Evolutionary conservation across 768 basidiomycete genomes (phyloP).

Genomic region (Lentinula detonsa): DNA sequence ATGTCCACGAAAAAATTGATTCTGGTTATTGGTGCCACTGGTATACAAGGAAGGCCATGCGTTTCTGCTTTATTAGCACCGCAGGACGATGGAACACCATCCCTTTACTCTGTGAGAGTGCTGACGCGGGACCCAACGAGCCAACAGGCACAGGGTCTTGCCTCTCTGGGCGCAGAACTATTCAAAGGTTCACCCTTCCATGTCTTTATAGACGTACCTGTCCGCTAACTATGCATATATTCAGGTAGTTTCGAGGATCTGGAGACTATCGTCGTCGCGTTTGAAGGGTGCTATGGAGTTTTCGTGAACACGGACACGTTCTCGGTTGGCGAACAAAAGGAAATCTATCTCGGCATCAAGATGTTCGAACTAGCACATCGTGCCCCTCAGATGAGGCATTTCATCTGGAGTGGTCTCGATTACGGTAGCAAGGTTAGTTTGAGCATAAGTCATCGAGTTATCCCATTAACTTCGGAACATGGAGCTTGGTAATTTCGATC

Average conservation of each 20-base stretch:
- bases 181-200: not conserved
- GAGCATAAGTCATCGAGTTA: not conserved
- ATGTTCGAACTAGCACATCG: conserved; percentile 5
- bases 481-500: conserved; percentile 2
- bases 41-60: conserved; percentile 36
- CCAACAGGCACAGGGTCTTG: conserved; percentile 26
- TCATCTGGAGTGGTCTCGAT: conserved; percentile 7
- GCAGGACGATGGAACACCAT: conserved; percentile 27
- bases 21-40: conserved; percentile 40
- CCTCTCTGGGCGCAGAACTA: conserved; percentile 25
- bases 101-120: conserved; percentile 36
- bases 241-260: conserved; percentile 30
- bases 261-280: conserved; percentile 19
- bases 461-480: not conserved
- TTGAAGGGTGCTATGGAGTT: conserved; percentile 25
- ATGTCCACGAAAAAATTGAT: conserved; percentile 25
- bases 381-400: conserved; percentile 1
- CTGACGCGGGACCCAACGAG: conserved; percentile 30
- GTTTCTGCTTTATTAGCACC: conserved; percentile 30
- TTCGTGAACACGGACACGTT: conserved; percentile 13
- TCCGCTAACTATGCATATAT: not conserved
- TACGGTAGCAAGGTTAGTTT: conserved; percentile 4
- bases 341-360: conserved; percentile 2
- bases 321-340: conserved; percentile 4
- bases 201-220: not conserved